These are phyloP conservation scores for Craspedostauros australis DNA, from an alignment of 108 stramenopile genomes.

Conservation along the genomic window DNA sequence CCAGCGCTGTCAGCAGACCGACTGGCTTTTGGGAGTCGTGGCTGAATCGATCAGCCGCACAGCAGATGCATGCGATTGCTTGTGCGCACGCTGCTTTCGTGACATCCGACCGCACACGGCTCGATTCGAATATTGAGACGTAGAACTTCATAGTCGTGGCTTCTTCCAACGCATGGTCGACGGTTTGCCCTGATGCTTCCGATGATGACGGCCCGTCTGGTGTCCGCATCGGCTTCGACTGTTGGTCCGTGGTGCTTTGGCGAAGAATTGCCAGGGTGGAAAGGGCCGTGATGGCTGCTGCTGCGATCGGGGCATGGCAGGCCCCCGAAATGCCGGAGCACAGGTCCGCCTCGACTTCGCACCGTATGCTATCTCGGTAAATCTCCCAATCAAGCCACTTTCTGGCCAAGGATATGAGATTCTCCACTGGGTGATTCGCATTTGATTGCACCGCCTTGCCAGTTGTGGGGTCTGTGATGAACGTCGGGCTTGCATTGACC, in stretches of 20 bases:
- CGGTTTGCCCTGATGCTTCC: conserved; percentile 1
- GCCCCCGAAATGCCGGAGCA: conserved; percentile 48
- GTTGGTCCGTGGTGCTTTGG: conserved; percentile 55
- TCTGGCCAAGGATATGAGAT: conserved; percentile 49
- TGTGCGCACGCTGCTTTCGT: conserved; percentile 82
- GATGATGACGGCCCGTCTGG: not conserved
- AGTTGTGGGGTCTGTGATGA: conserved; percentile 64
- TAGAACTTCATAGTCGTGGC: conserved; percentile 59
- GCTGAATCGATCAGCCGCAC: conserved; percentile 72
- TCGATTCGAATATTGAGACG: conserved; percentile 53
- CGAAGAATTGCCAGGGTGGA: conserved; percentile 66
- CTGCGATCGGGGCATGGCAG: conserved; percentile 52
- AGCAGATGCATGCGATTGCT: conserved; percentile 70
- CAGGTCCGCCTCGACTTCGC: conserved; percentile 31
- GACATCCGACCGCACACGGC: conserved; percentile 48
- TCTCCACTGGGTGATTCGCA: conserved; percentile 63
- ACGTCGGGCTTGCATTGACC: conserved; percentile 61
- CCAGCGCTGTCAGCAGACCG: conserved; percentile 65
- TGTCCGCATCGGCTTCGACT: conserved; percentile 12
- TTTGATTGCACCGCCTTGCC: conserved; percentile 52
- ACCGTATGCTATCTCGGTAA: conserved; percentile 51
- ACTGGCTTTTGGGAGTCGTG: conserved; percentile 27
- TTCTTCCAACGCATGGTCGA: conserved; percentile 13
- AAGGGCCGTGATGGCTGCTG: conserved; percentile 76
- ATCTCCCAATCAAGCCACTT: conserved; percentile 85